phyloP scores from a whole-genome alignment of 139 green algal genomes.

The Yamagishiella unicocca region DNA sequence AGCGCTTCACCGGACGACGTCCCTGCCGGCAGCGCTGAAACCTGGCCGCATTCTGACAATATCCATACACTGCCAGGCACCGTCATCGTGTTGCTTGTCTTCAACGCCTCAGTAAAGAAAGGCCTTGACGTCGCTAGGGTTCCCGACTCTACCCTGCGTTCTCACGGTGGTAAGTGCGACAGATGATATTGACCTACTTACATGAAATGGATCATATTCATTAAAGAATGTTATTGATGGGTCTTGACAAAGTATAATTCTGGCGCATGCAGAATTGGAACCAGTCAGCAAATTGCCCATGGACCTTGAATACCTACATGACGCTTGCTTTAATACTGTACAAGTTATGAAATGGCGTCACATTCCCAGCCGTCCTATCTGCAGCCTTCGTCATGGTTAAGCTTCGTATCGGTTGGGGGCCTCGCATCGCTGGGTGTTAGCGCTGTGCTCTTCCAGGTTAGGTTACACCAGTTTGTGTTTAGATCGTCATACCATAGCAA shows the following conservation, averaged over 20 bases:
- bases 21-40: background rate
- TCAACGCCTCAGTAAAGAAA: background rate
- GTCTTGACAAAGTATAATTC: too few relatives aligned
- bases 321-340: too few relatives aligned
- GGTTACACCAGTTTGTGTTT: too few relatives aligned
- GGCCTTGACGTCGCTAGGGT: background rate
- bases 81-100: background rate
- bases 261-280: too few relatives aligned
- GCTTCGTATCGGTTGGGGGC: background rate
- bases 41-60: conserved; percentile 3
- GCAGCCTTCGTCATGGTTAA: conserved; percentile 18
- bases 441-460: background rate
- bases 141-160: too few relatives aligned
- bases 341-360: background rate
- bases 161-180: too few relatives aligned
- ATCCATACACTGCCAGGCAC: background rate
- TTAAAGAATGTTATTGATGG: too few relatives aligned
- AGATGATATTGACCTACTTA: too few relatives aligned
- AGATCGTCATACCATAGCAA: too few relatives aligned
- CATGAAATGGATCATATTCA: too few relatives aligned
- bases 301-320: too few relatives aligned
- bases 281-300: too few relatives aligned
- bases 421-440: conserved; percentile 8
- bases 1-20: background rate
- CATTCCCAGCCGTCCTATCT: background rate